phyloP scores from a whole-genome alignment of 805 yeast species.

The Yamadazyma scolyti region DNA sequence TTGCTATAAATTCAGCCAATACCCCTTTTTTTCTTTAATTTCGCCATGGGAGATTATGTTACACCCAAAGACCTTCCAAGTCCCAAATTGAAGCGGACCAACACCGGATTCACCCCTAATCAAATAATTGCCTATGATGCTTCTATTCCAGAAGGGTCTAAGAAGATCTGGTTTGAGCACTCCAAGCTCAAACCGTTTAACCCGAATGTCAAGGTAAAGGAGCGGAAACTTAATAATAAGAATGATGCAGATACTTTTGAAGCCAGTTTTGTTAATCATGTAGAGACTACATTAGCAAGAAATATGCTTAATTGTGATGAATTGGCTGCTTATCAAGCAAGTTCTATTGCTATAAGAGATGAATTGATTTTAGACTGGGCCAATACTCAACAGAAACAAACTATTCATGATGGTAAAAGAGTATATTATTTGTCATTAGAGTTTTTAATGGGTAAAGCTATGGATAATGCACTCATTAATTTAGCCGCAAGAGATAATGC shows the following conservation, averaged over 20 bases:
- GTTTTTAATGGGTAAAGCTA: constrained; percentile 90
- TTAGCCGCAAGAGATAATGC: constrained; percentile 63
- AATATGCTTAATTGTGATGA: constrained; percentile 89
- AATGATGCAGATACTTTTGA: constrained; percentile 56
- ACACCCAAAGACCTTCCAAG: constrained; percentile 36
- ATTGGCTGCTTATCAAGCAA: constrained; percentile 89
- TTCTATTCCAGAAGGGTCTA: constrained; percentile 72
- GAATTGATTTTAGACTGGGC: constrained; percentile 84
- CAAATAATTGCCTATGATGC: constrained; percentile 83
- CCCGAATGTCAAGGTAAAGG: constrained; percentile 21
- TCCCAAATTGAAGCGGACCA: constrained; percentile 61
- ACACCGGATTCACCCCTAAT: constrained; percentile 88
- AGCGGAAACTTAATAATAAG: constrained; percentile 24
- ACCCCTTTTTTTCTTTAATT: no score
- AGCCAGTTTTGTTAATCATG: constrained; percentile 71
- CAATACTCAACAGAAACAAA: constrained; percentile 86
- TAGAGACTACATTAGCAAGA: constrained; percentile 88
- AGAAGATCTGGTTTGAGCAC: constrained; percentile 73
- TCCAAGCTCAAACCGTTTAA: constrained; percentile 39
- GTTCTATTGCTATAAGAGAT: constrained; percentile 76
- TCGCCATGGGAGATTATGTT: constrained; percentile 31
- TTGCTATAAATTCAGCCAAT: no score
- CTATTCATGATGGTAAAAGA: constrained; percentile 77
- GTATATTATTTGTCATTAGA: constrained; percentile 85
- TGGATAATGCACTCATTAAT: constrained; percentile 90